phyloP scores from a whole-genome alignment of 805 yeast genomes.

The Yarrowia sp. region DNA sequence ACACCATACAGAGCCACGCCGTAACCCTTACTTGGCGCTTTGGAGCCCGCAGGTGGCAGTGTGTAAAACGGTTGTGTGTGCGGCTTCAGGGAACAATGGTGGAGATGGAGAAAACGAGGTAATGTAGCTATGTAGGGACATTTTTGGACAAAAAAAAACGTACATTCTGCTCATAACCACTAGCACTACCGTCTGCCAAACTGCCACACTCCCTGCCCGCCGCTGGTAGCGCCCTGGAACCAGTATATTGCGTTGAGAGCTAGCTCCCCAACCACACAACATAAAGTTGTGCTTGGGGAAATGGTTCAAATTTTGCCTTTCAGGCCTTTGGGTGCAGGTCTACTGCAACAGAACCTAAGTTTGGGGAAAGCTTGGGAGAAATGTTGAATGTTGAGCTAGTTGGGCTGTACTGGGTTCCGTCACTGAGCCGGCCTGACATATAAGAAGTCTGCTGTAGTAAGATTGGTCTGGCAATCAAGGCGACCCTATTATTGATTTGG shows the following conservation, averaged over 20 bases:
- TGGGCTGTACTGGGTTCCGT: conserved; percentile 34
- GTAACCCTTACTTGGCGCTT: conserved; percentile 10
- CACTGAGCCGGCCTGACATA: conserved; percentile 35
- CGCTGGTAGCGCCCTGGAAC: too few relatives aligned
- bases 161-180: not conserved
- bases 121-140: too few relatives aligned
- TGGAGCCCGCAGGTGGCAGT: conserved; percentile 8
- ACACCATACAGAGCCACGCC: not conserved
- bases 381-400: conserved; percentile 39
- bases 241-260: conserved; percentile 30
- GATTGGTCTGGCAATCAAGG: conserved; percentile 29
- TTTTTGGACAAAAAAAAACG: too few relatives aligned
- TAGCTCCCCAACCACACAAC: conserved; percentile 37
- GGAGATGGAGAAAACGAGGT: not conserved
- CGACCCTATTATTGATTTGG: conserved; percentile 30
- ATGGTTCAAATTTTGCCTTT: conserved; percentile 21
- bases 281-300: conserved; percentile 37
- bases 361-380: conserved; percentile 39
- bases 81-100: conserved; percentile 2
- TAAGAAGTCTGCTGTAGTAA: conserved; percentile 37
- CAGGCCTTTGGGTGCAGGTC: conserved; percentile 25
- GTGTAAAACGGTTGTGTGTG: conserved; percentile 19
- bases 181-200: not conserved
- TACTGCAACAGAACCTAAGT: conserved; percentile 21
- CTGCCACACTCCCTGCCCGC: too few relatives aligned